phyloP scores from a whole-genome alignment of 495 filamentous ascomycete species.

The Hypoxylon subgilvum region DNA sequence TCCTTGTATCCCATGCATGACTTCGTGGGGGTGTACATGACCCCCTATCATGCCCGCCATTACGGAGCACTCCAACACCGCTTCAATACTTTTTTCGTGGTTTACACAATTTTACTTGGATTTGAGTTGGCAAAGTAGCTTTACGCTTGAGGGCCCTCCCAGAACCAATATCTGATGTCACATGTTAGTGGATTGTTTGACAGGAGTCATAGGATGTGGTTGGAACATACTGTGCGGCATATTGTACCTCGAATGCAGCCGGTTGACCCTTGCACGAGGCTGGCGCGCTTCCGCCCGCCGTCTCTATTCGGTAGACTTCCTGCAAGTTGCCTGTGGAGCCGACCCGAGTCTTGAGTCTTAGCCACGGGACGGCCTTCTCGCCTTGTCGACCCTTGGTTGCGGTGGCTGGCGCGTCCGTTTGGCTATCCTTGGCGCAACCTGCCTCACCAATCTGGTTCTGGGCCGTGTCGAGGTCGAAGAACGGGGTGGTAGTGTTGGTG shows the following conservation, averaged over 20 bases:
- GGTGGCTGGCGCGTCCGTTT: conserved; percentile 62
- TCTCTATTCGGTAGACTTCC: conserved; percentile 85
- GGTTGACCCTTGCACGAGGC: conserved; percentile 72
- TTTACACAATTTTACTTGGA: conserved; percentile 27
- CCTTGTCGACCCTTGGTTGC: conserved; percentile 58
- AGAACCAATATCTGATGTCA: conserved; percentile 39
- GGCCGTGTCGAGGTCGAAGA: conserved; percentile 74
- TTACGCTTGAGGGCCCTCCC: conserved; percentile 21
- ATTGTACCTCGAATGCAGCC: conserved; percentile 71
- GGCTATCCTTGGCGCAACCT: conserved; percentile 63
- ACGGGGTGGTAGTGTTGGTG: conserved; percentile 69
- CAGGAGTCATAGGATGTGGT: background rate
- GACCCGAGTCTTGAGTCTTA: conserved; percentile 61
- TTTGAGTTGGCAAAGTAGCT: conserved; percentile 7
- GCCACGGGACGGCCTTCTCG: conserved; percentile 72
- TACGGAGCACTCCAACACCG: conserved; percentile 3
- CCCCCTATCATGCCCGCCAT: conserved; percentile 13
- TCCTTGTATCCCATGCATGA: conserved; percentile 4
- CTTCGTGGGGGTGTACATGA: background rate
- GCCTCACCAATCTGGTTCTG: conserved; percentile 64
- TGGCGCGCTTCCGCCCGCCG: conserved; percentile 80
- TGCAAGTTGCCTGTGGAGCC: conserved; percentile 67
- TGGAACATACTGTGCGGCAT: conserved; percentile 76
- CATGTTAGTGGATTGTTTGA: conserved; percentile 8
- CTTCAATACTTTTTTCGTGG: background rate